These are phyloP conservation scores for Paraurostyla sp. DNA, from an alignment of 73 alveolate genomes.

Conservation along the genomic window DNA sequence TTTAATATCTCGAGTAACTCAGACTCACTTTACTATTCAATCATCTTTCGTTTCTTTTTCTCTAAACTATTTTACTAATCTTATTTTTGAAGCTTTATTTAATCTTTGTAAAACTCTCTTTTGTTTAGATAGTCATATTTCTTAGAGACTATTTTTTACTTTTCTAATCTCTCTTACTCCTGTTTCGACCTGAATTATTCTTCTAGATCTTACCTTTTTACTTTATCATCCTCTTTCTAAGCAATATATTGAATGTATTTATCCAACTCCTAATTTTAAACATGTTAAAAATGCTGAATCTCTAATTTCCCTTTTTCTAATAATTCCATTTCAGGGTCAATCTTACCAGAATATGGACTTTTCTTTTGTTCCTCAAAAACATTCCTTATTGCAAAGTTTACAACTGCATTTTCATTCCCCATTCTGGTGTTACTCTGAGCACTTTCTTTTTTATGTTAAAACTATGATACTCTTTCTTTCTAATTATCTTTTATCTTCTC, in stretches of 20 bases:
- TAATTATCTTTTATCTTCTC: neutral
- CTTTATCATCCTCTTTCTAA: slow-evolving; percentile 4
- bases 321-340: slow-evolving; percentile 1
- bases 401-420: neutral
- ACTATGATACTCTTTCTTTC: neutral
- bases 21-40: neutral
- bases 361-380: neutral
- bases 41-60: too few relatives aligned
- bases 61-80: neutral
- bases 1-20: neutral
- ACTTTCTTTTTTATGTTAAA: neutral
- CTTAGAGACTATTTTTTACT: neutral
- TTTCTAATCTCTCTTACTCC: neutral
- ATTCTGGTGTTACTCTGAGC: neutral
- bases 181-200: neutral
- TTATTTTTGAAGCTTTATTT: neutral
- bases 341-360: neutral
- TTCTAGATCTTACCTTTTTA: neutral
- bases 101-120: neutral
- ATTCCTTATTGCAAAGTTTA: neutral
- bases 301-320: neutral
- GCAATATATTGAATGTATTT: neutral
- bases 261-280: neutral
- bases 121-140: neutral
- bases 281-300: neutral